Percentiles rank a stretch among this genome's conserved stretches.
These are phyloP conservation scores for Kodamaea anthophila DNA, from an alignment of 1,139 yeast species.

Conservation along the genomic window DNA sequence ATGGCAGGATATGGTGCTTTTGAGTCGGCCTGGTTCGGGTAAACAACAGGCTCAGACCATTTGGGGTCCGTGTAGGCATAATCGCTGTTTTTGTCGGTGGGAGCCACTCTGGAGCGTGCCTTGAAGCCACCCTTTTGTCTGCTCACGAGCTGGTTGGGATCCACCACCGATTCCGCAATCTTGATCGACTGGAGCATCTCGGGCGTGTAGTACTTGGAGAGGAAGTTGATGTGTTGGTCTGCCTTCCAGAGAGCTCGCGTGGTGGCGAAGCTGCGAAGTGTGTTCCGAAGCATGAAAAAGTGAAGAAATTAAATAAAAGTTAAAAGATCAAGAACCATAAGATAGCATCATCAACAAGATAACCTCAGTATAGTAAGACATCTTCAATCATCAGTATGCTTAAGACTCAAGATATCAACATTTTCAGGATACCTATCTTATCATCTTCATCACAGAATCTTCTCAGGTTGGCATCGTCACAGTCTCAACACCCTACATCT, in stretches of 20 bases:
- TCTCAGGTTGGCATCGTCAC: no score
- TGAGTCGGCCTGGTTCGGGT: constrained; percentile 39
- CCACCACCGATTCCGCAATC: constrained; percentile 68
- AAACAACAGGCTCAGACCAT: constrained; percentile 43
- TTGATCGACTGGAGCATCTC: constrained; percentile 74
- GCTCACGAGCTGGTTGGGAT: constrained; percentile 45
- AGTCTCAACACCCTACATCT: no score
- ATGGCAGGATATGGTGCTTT: constrained; percentile 39
- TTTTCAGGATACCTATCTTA: no score
- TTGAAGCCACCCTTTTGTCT: constrained; percentile 28
- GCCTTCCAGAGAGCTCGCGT: background rate
- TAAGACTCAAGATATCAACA: no score
- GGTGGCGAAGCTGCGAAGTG: constrained; percentile 1
- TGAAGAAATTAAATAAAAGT: background rate
- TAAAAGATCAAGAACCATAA: no score
- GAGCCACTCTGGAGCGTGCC: constrained; percentile 29
- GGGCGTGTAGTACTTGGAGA: constrained; percentile 69
- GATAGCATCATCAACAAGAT: no score
- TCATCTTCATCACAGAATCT: no score
- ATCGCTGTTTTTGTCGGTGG: constrained; percentile 22
- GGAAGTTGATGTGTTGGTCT: constrained; percentile 48
- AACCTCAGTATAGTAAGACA: no score
- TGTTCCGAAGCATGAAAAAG: background rate
- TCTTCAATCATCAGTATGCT: no score
- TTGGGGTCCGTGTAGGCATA: constrained; percentile 34